Percentiles rank a stretch among this genome's conserved stretches.
Evolutionary conservation across 805 yeast species (phyloP).

Genomic region (Tetrapisispora fleetii): DNA sequence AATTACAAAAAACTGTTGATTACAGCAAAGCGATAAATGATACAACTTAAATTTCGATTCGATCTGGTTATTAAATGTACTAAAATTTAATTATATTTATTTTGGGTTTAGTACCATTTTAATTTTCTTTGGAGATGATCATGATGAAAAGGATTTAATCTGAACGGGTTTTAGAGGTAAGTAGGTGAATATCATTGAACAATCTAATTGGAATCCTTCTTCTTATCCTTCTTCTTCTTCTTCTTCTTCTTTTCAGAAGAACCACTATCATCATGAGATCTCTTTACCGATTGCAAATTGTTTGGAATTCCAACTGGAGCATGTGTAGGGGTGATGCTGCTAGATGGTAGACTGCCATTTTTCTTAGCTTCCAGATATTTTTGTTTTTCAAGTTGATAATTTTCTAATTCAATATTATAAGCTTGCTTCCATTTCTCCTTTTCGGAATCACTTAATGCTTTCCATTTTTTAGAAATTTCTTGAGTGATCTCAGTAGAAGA

Average conservation of each 20-base stretch:
- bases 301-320: slow-evolving; percentile 36
- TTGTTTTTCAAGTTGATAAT: slow-evolving; percentile 38
- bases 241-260: slow-evolving; percentile 35
- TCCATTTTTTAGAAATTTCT: slow-evolving; percentile 75
- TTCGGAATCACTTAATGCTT: slow-evolving; percentile 54
- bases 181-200: not conserved
- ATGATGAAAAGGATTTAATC: too few relatives aligned
- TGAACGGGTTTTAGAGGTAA: not conserved
- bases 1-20: not conserved
- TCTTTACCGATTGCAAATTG: slow-evolving; percentile 28
- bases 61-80: not conserved
- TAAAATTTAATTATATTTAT: too few relatives aligned
- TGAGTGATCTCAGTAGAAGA: slow-evolving; percentile 71
- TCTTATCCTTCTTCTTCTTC: slow-evolving; percentile 41
- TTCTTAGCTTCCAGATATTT: slow-evolving; percentile 39
- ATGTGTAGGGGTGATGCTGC: slow-evolving; percentile 24
- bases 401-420: slow-evolving; percentile 35
- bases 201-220: slow-evolving; percentile 2
- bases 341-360: slow-evolving; percentile 27
- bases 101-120: too few relatives aligned
- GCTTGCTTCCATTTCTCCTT: slow-evolving; percentile 62
- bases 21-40: not conserved
- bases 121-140: not conserved
- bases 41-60: not conserved
- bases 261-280: slow-evolving; percentile 29